phyloP scores from a whole-genome alignment of 768 basidiomycete species.

The Kwoniella pini region DNA sequence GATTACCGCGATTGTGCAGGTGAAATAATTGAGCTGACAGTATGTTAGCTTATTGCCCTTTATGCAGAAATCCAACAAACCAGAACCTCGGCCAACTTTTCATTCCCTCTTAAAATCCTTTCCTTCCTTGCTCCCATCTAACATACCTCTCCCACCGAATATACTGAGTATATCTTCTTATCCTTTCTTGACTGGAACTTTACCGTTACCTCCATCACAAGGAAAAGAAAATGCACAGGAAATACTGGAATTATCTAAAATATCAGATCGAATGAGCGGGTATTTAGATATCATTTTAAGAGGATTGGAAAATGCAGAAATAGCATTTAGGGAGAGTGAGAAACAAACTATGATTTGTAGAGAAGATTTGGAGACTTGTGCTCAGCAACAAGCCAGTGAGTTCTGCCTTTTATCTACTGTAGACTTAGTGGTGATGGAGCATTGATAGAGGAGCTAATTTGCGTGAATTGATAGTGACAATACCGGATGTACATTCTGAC shows the following conservation, averaged over 20 bases:
- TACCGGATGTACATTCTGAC: slow-evolving; percentile 38
- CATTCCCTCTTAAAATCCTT: slow-evolving; percentile 29
- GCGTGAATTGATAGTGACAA: slow-evolving; percentile 20
- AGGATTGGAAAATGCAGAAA: slow-evolving; percentile 33
- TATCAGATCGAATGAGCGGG: slow-evolving; percentile 25
- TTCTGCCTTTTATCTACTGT: background rate
- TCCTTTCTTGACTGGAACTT: slow-evolving; percentile 36
- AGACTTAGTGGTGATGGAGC: background rate
- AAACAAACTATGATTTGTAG: slow-evolving; percentile 48
- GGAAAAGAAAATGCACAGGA: background rate
- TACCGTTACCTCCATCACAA: slow-evolving; percentile 1
- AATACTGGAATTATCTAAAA: slow-evolving; percentile 19
- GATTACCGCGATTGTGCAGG: background rate
- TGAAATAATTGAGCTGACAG: background rate
- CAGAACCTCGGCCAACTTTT: slow-evolving; percentile 15
- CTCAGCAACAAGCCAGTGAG: slow-evolving; percentile 43
- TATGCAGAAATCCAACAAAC: slow-evolving; percentile 9
- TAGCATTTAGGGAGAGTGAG: slow-evolving; percentile 31
- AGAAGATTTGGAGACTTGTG: slow-evolving; percentile 47
- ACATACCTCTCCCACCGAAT: slow-evolving; percentile 17
- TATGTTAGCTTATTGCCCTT: slow-evolving; percentile 28
- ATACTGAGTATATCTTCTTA: slow-evolving; percentile 21
- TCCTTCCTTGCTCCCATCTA: slow-evolving; percentile 32
- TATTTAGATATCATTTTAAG: slow-evolving; percentile 31
- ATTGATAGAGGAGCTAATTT: background rate